Evolutionary conservation across 306 rosid genomes (phyloP), one percentile per base, ranked within the genome.

Genomic region (Canavalia ensiformis): DNA sequence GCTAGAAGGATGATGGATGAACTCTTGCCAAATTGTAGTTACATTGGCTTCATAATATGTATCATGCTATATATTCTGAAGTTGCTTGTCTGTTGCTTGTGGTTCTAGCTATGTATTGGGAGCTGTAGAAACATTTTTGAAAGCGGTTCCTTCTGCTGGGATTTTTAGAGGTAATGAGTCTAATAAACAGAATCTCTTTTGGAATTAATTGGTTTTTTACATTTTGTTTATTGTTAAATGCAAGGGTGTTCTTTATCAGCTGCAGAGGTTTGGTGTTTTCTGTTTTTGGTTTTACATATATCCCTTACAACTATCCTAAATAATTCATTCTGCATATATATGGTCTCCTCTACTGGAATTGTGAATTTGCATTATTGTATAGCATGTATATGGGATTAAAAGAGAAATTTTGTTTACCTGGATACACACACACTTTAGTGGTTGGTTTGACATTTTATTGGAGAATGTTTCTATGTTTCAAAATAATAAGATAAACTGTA

Each of bases 51-150:
- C 25, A 82, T 80, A 75, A 55, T 67, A 44, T 60, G 44, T 68
- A 18, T n/a, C 35, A 7, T 69, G 55, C 39, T 49, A 60, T 59
- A 33, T 75, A 57, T 75, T 67, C 74, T 72, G 81, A 80, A 78
- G 73, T 71, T 30, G 54, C 25, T 65, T 85, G 77, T 81, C 74
- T 80, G 64, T 67, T 90, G 81, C 80, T 81, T 86, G 35, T 86
- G 85, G 85, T 89, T 84, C 84, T 80, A 96, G 99, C 62, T 96
- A 96, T 18, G 98, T 96, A 68, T 83, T 96, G 92, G 99, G 99
- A 87, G 99, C 99, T 51, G 99, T 96, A 56, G 99, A 96, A 90
- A 96, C 99, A 58, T 96, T 96, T 91, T 77, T 96, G 90, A 92
- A 92, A 84, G 99, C 99, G 51, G 90, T 96, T 68, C 99, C 99